Percentiles rank a stretch among this genome's conserved stretches.
These are phyloP conservation scores for Metarhizium album DNA, from an alignment of 2,329 filamentous ascomycete species.

Conservation along the genomic window DNA sequence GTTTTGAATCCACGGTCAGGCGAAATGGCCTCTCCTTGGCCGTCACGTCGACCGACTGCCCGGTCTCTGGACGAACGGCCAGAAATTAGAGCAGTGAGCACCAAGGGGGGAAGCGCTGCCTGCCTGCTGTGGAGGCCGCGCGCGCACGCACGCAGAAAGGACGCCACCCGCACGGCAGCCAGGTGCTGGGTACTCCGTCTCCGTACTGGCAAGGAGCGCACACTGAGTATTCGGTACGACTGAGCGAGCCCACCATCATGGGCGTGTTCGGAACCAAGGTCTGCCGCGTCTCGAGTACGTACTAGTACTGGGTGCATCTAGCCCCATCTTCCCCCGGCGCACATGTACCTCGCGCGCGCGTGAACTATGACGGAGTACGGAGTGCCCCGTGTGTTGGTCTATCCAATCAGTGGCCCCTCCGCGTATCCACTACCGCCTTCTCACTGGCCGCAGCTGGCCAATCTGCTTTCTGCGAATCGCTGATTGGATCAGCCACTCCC, in stretches of 20 bases:
- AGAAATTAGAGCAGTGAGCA: too few species aligned
- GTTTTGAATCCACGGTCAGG: slow-evolving; percentile 22
- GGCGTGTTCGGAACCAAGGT: not conserved
- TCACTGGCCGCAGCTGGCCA: not conserved
- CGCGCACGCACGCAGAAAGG: not conserved
- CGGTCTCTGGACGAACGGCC: too few species aligned
- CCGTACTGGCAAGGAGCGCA: not conserved
- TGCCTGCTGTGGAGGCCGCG: not conserved
- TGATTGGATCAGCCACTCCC: not conserved
- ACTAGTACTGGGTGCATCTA: not conserved
- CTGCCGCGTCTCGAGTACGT: not conserved
- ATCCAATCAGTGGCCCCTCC: not conserved
- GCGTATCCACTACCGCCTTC: not conserved
- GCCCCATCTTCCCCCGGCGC: not conserved
- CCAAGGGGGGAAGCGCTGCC: not conserved
- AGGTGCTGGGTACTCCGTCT: not conserved
- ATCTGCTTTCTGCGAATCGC: not conserved
- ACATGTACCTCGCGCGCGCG: not conserved
- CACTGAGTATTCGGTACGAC: not conserved
- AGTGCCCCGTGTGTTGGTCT: too few species aligned
- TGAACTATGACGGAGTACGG: slow-evolving; percentile 1
- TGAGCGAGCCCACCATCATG: not conserved
- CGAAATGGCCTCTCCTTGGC: not conserved
- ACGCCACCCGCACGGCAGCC: not conserved
- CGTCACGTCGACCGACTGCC: not conserved